These are phyloP conservation scores for Blastocystis sp. DNA, from an alignment of 352 stramenopile genomes.

Conservation along the genomic window DNA sequence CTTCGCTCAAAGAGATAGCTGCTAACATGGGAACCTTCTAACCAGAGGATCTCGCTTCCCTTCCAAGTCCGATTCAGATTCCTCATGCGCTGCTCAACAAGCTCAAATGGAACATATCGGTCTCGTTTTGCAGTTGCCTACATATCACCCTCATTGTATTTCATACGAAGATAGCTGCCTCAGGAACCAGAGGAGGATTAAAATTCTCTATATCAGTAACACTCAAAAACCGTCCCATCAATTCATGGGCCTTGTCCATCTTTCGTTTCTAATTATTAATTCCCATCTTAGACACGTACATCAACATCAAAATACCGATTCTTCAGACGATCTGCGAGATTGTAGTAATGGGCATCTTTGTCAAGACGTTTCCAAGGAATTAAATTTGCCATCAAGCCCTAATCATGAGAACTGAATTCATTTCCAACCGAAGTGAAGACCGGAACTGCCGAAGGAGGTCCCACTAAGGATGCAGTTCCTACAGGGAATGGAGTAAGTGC, in stretches of 20 bases:
- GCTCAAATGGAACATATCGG: constrained; percentile 57
- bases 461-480: constrained; percentile 37
- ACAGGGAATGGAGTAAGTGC: constrained; percentile 37
- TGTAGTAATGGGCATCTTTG: constrained; percentile 60
- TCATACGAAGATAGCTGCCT: constrained; percentile 52
- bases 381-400: constrained; percentile 56
- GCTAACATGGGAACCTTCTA: constrained; percentile 50
- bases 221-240: constrained; percentile 46
- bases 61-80: constrained; percentile 33
- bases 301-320: constrained; percentile 52
- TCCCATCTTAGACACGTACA: neutral
- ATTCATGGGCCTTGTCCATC: constrained; percentile 60
- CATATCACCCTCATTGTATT: neutral
- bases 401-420: neutral
- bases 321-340: constrained; percentile 56
- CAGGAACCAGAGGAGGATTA: constrained; percentile 6
- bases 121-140: constrained; percentile 53
- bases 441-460: constrained; percentile 57
- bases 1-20: constrained; percentile 59
- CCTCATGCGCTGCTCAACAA: constrained; percentile 52
- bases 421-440: constrained; percentile 45
- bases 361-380: constrained; percentile 58
- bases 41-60: constrained; percentile 33
- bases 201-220: constrained; percentile 59
- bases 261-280: constrained; percentile 26